A percentile compares a stretch with the other conserved stretches of the same genome.
Evolutionary conservation across 2,329 filamentous ascomycete species (phyloP).

Genomic region (Sclerotinia spermophila): DNA sequence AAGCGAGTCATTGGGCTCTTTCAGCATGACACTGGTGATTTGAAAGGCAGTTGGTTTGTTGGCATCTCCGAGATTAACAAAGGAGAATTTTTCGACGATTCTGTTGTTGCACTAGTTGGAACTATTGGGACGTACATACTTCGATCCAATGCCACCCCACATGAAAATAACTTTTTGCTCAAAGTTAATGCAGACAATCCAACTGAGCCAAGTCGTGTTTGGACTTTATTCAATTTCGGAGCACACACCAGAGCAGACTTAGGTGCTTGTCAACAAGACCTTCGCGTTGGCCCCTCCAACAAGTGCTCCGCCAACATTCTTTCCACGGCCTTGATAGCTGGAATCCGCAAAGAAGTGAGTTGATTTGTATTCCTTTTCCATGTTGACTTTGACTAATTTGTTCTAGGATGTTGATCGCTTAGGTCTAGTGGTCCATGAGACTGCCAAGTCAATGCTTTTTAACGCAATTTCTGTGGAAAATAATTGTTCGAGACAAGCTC

Average conservation of each 20-base stretch:
- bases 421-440: conserved; percentile 23
- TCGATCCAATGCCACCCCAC: conserved; percentile 24
- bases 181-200: conserved; percentile 6
- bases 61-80: conserved; percentile 14
- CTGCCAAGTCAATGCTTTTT: conserved; percentile 29
- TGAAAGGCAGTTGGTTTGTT: conserved; percentile 18
- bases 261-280: conserved; percentile 12
- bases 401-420: conserved; percentile 20
- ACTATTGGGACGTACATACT: conserved; percentile 25
- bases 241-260: conserved; percentile 7
- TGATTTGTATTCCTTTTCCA: neutral
- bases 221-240: conserved; percentile 18
- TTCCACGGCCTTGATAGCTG: conserved; percentile 26
- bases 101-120: conserved; percentile 24
- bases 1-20: conserved; percentile 18
- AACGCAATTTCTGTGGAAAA: conserved; percentile 24
- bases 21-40: conserved; percentile 14
- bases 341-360: conserved; percentile 28
- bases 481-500: conserved; percentile 22
- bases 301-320: conserved; percentile 19
- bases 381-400: conserved; percentile 18
- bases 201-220: conserved; percentile 15
- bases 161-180: conserved; percentile 23
- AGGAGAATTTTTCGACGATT: conserved; percentile 12
- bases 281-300: conserved; percentile 10